Base-by-base conservation (phyloP, 345 rosid species). In the Ceriops decandra region DNA sequence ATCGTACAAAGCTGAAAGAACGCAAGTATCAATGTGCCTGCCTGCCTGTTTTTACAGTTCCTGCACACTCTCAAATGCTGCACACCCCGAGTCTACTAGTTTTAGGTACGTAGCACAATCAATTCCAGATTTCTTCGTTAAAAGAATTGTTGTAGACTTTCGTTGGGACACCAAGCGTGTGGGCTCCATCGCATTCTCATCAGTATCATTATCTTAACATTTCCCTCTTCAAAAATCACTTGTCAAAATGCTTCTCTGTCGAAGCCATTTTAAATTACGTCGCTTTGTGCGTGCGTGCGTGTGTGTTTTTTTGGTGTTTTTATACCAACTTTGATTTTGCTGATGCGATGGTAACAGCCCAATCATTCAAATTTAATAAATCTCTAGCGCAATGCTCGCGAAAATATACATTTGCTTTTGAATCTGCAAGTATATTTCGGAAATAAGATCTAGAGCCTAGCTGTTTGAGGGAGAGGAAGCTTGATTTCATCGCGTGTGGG, bases 71-170 rank as follows among this genome's bases (percentile, higher is more conserved):
- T 24, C 26, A 24, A 24, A 42, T 42, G 49, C 49, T 13, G 0
- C 49, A 2, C 49, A 42, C 16, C 17, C 49, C 49, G 3, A 13
- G 49, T 42, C 49, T 42, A 15, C 15, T 1, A 4, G 4, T 13
- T 3, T 2, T 42, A 42, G 49, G 49, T 15, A 2, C 49, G 0
- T 42, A 42, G 67, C 67, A 27, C 33, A 3, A 27, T 47, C 56
- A n/a, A 63, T 46, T 42, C 21, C 67, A 63, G 54, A 63, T 63
- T 60, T 33, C 67, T 7, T 7, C 17, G 35, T 28, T n/a, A 47
- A 46, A 52, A 5, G 30, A 63, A 42, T 4, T 30, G 31, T 42
- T 32, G 67, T 46, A 54, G 67, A 26, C 6, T 38, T 27, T 17
- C 32, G 13, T 6, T 20, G 8, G 26, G 7, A 32, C 32, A 11